Evolutionary conservation across 2,329 filamentous ascomycete genomes (phyloP), one percentile per base, ranked within the genome.

Genomic region (Lasiodiplodia theobromae): DNA sequence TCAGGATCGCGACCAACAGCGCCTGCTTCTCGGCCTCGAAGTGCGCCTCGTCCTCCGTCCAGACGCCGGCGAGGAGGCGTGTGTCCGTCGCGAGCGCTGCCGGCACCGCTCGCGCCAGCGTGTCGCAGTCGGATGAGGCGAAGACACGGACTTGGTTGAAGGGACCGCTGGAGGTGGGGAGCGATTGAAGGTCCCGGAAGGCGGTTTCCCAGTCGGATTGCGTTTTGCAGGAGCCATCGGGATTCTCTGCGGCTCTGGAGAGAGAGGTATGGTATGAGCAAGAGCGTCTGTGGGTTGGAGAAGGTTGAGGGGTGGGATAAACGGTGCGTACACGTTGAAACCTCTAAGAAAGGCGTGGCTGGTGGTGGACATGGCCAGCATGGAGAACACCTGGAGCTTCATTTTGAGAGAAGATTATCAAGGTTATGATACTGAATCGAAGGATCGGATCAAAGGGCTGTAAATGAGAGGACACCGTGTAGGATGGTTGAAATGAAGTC

Each of bases 61-160:
- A 80, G 28, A 80, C 73, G 37, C 78, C 78, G n/a, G 79, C 76
- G 10, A 80, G 75, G 8, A 80, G 73, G 69, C 75, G 78, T 18
- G 77, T 77, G 63, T 77, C 74, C 1, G 77, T 78, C 14, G 74
- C 72, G 54, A 79, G 72, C 16, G 78, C 78, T 34, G 78, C 77
- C 1, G 75, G 72, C 69, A 80, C 76, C 4, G 78, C 77, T 14
- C 49, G 60, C 12, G 28, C 58, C 14, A 71, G 66, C 16, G 70
- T 71, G 63, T 69, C 56, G 66, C 70, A 76, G 72, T 74, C 77
- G 56, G 71, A 71, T 5, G 74, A 70, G 21, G 75, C 75, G 69
- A 73, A 77, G 18, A 77, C 66, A 16, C 75, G 71, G 49, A 70
- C 73, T 34, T 68, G 71, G 51, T 70, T 71, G 71, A 76, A 77